Base-by-base conservation (phyloP, 768 basidiomycete genomes). In the Boletus tylopilopsis region DNA sequence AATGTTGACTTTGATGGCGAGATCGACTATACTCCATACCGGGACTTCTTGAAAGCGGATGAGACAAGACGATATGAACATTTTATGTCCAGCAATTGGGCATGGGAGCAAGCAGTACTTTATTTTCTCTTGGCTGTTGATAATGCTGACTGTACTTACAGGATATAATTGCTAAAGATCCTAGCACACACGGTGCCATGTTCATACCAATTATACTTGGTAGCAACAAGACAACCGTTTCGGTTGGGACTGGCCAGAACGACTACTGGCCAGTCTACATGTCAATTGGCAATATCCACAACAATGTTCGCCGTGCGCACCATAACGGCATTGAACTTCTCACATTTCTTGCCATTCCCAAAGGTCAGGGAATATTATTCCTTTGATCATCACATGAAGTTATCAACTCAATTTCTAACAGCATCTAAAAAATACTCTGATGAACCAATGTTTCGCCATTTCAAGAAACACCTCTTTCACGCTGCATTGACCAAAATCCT, bases 381-480 rank as follows among this genome's bases (percentile, higher is more conserved):
- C 25, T 12, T 12, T 49, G 21, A 35, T 16, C n/a, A n/a, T n/a
- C n/a, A n/a, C n/a, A n/a, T n/a, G n/a, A n/a, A n/a, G n/a, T n/a
- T n/a, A n/a, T n/a, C n/a, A n/a, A n/a, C n/a, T n/a, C n/a, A n/a
- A n/a, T n/a, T n/a, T n/a, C n/a, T n/a, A n/a, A n/a, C n/a, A n/a
- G n/a, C n/a, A n/a, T n/a, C n/a, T n/a, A n/a, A n/a, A n/a, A n/a
- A n/a, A n/a, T n/a, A n/a, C 4, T 41, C 29, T 1, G 47, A 53
- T 21, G 16, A 32, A 9, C 57, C 56, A 6, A 57, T 56, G 16
- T 74, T 73, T 38, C 54, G 47, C 0, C 36, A 56, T 1, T n/a
- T n/a, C n/a, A n/a, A n/a, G n/a, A n/a, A n/a, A n/a, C 64, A 70
- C 15, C 53, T 72, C 0, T 70, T 68, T 43, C 70, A 74, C 42